Conservation (phyloP, 148 eudicot species). For the Chenopodium quinoa region DNA sequence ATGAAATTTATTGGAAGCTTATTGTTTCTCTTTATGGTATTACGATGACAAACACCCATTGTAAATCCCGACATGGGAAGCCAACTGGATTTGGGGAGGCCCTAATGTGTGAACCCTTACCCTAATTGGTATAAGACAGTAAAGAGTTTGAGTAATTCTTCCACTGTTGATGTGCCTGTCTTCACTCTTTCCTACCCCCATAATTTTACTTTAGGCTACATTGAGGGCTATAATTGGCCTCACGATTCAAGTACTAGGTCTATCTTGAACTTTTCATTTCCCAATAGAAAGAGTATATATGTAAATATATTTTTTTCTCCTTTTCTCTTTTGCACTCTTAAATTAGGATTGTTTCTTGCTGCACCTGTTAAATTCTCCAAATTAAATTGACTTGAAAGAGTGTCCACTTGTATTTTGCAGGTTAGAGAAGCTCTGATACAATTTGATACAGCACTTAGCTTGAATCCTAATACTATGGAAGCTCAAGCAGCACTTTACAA, state of each 20-base stretch:
- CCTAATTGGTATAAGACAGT: background rate
- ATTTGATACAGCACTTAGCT: constrained; percentile 83
- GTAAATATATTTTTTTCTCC: background rate
- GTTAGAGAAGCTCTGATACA: constrained; percentile 85
- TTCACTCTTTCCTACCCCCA: too few species aligned
- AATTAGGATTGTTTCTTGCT: background rate
- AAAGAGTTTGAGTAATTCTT: background rate
- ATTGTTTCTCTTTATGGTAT: background rate
- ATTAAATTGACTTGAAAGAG: background rate
- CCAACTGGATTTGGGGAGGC: background rate
- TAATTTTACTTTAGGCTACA: background rate
- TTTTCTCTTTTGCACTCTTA: background rate
- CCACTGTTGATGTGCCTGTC: background rate
- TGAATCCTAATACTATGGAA: constrained; percentile 79
- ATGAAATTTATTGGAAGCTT: background rate
- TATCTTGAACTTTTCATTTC: background rate
- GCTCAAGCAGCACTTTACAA: constrained; percentile 99
- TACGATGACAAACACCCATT: background rate
- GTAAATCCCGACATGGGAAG: background rate
- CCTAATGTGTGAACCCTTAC: background rate
- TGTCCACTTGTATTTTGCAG: constrained; percentile 37
- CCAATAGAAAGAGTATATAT: background rate
- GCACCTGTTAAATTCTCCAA: background rate
- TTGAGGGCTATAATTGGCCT: constrained; percentile 1
- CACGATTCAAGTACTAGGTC: background rate